phyloP scores from a whole-genome alignment of 2,329 filamentous ascomycete genomes.

The Penicillium sclerotigenum region DNA sequence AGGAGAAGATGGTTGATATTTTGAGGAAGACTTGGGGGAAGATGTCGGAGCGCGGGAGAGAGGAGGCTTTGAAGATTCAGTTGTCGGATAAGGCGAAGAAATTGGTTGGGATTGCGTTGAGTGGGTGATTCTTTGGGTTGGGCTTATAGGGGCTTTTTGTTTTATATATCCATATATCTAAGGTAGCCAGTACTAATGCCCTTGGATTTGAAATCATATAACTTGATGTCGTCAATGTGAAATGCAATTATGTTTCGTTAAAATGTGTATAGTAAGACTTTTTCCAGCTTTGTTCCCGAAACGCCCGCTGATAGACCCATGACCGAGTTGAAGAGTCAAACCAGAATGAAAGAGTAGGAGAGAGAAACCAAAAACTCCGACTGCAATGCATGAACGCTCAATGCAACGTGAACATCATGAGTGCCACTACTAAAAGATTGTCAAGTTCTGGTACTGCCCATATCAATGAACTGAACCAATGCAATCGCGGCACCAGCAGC shows the following conservation, averaged over 20 bases:
- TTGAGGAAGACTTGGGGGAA: constrained; percentile 72
- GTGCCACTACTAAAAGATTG: not conserved
- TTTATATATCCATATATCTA: not conserved
- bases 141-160: not conserved
- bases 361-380: not conserved
- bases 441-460: constrained; percentile 12
- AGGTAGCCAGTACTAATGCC: not conserved
- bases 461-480: constrained; percentile 58
- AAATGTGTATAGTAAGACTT: not conserved
- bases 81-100: constrained; percentile 61
- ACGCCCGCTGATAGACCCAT: constrained; percentile 3
- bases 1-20: constrained; percentile 72
- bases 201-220: not conserved
- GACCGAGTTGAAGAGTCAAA: not conserved
- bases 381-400: constrained; percentile 4
- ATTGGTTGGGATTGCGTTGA: constrained; percentile 63
- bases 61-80: constrained; percentile 63
- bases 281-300: not conserved
- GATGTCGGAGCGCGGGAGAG: constrained; percentile 63
- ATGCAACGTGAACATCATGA: not conserved
- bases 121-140: constrained; percentile 19
- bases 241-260: not conserved
- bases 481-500: constrained; percentile 65
- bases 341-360: not conserved
- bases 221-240: not conserved